Conservation (phyloP, 2,329 filamentous ascomycete species). For the Endocalyx cinctus region DNA sequence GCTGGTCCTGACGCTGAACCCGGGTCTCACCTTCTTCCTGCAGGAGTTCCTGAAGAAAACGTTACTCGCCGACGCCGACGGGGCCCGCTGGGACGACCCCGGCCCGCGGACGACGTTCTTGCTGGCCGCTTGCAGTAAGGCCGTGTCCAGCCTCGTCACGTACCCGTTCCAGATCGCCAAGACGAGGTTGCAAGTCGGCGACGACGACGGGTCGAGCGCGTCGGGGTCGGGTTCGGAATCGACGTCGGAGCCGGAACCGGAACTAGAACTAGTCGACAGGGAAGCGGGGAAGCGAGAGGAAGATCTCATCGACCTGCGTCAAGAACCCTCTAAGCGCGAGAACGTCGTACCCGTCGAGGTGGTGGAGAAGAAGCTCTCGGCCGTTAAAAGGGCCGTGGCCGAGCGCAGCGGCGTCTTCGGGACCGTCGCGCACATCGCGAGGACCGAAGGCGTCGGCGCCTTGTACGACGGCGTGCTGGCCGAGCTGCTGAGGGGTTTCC, state of each 20-base stretch:
- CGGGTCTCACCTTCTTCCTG: conserved; percentile 79
- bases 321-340: conserved; percentile 9
- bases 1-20: conserved; percentile 77
- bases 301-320: conserved; percentile 1
- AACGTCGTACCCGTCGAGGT: conserved; percentile 19
- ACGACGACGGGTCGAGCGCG: conserved; percentile 34
- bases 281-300: too few species aligned
- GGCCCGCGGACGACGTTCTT: conserved; percentile 35
- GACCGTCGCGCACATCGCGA: conserved; percentile 53
- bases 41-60: conserved; percentile 65
- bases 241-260: too few species aligned
- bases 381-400: too few species aligned
- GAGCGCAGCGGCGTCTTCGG: conserved; percentile 54
- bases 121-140: conserved; percentile 72
- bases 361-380: conserved; percentile 26
- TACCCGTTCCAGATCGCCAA: conserved; percentile 89
- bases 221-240: neutral
- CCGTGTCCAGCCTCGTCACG: conserved; percentile 68
- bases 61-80: conserved; percentile 45
- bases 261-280: too few species aligned
- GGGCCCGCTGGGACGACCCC: conserved; percentile 33
- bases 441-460: conserved; percentile 60
- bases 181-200: conserved; percentile 61
- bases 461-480: conserved; percentile 73
- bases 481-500: conserved; percentile 77